A percentile compares a stretch with the other conserved stretches of the same genome.
Evolutionary conservation across 257 asterid genomes (phyloP).

Genomic region (Avicennia marina): DNA sequence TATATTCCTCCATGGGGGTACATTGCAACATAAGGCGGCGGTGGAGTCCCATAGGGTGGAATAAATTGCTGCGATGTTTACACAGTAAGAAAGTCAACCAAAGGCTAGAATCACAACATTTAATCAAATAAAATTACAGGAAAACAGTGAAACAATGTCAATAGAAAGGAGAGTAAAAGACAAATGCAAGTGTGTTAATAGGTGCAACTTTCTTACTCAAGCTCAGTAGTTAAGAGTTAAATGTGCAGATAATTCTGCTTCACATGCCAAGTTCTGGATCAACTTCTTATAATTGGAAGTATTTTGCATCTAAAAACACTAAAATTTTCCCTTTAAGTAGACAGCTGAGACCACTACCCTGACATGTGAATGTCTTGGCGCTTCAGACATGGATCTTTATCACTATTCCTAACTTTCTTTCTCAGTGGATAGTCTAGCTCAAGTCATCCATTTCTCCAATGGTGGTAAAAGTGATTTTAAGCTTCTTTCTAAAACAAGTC

Average conservation of each 20-base stretch:
- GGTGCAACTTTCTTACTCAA: background rate
- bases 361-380: background rate
- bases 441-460: background rate
- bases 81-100: too few species aligned
- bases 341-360: background rate
- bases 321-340: background rate
- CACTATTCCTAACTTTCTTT: background rate
- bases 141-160: background rate
- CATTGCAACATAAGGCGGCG: constrained; percentile 96
- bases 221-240: background rate
- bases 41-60: constrained; percentile 96
- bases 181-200: background rate
- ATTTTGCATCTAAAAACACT: background rate
- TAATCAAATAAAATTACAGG: background rate
- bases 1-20: constrained; percentile 91
- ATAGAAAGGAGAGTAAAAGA: background rate
- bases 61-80: constrained; percentile 42
- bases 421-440: background rate
- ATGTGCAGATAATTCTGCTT: background rate
- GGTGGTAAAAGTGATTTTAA: background rate
- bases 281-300: constrained; percentile 1
- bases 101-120: background rate
- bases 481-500: constrained; percentile 7
- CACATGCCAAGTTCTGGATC: background rate
- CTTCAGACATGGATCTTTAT: background rate